Percentiles rank a stretch among this genome's conserved stretches.
These are phyloP conservation scores for Pseudotulostoma volvatum DNA, from an alignment of 495 filamentous ascomycete species.

Conservation along the genomic window DNA sequence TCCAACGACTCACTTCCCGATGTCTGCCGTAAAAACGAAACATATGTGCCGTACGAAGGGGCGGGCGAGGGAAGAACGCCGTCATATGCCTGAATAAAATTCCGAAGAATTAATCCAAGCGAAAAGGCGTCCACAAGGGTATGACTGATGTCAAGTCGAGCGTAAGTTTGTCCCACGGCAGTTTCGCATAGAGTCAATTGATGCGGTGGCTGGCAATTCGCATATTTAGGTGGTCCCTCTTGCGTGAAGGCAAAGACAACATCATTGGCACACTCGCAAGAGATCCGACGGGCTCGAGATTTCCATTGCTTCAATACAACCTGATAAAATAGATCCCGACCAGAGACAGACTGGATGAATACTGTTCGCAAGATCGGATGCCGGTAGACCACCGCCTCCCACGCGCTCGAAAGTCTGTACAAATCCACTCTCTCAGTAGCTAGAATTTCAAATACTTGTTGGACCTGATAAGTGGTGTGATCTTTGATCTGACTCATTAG, in stretches of 20 bases:
- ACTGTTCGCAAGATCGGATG: constrained; percentile 2
- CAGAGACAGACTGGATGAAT: not conserved
- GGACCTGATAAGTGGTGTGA: constrained; percentile 10
- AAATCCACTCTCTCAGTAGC: too few species aligned
- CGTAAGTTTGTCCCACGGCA: constrained; percentile 9
- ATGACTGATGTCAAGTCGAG: constrained; percentile 28
- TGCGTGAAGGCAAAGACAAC: not conserved
- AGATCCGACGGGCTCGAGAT: not conserved
- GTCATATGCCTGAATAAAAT: constrained; percentile 6
- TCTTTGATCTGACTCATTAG: constrained; percentile 31
- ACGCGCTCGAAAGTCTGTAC: not conserved
- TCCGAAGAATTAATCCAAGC: constrained; percentile 6
- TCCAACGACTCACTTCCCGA: constrained; percentile 13
- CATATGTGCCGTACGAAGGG: constrained; percentile 18
- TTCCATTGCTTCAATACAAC: not conserved
- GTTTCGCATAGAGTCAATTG: constrained; percentile 17
- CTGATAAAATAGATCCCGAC: not conserved
- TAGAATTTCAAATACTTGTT: too few species aligned
- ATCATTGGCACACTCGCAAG: not conserved
- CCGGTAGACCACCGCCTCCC: not conserved
- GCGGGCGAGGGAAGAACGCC: not conserved
- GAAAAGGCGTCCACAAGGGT: constrained; percentile 18
- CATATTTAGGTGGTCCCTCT: not conserved
- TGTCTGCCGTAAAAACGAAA: constrained; percentile 18
- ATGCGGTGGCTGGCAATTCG: constrained; percentile 16